These are phyloP conservation scores for Gossypium raimondii DNA, from an alignment of 345 rosid species.

Conservation along the genomic window DNA sequence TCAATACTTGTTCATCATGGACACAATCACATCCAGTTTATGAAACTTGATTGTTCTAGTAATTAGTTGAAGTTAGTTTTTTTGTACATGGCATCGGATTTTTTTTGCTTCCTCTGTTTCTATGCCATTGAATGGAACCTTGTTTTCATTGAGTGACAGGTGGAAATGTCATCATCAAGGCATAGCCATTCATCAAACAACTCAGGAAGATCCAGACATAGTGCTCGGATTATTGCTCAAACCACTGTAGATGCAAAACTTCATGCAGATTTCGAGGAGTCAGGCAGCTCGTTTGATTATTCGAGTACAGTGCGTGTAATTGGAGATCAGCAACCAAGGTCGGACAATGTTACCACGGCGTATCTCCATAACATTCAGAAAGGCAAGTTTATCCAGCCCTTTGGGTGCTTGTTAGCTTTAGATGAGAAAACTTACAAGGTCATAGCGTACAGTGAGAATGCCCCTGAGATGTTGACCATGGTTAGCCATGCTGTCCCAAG, in stretches of 20 bases:
- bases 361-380: conserved; percentile 96
- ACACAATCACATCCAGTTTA: too few species aligned
- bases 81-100: too few species aligned
- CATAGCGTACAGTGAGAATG: conserved; percentile 92
- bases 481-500: conserved; percentile 92
- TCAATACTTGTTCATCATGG: neutral
- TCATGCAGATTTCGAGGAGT: conserved; percentile 84
- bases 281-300: conserved; percentile 86
- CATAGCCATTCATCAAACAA: conserved; percentile 66
- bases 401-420: conserved; percentile 91
- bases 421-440: conserved; percentile 84
- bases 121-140: neutral
- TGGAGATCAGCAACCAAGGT: conserved; percentile 53
- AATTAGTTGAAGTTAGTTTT: too few species aligned
- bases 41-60: too few species aligned
- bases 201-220: conserved; percentile 69
- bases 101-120: neutral
- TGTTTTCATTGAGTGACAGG: conserved; percentile 15
- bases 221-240: conserved; percentile 49
- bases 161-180: conserved; percentile 78
- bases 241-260: conserved; percentile 90
- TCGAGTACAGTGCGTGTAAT: conserved; percentile 68
- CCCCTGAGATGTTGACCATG: conserved; percentile 86
- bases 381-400: conserved; percentile 91
- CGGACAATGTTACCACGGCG: conserved; percentile 79